phyloP scores from a whole-genome alignment of 805 yeast species.

The Aciculoconidium aculeatum region DNA sequence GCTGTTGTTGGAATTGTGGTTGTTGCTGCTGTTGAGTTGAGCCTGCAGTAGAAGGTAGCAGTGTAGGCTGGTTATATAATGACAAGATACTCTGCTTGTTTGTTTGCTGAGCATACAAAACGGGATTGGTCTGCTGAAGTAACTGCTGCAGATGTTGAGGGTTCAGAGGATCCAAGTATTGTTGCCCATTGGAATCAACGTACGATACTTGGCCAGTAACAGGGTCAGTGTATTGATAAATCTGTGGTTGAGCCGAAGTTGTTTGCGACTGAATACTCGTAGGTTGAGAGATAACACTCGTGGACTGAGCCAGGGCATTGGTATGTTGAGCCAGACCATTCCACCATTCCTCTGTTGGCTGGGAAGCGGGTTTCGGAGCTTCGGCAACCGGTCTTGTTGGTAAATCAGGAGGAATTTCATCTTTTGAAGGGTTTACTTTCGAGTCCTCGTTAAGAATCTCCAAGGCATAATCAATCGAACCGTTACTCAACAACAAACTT shows the following conservation, averaged over 20 bases:
- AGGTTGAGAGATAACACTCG: constrained; percentile 1
- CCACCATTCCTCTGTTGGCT: constrained; percentile 33
- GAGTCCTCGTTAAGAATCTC: constrained; percentile 46
- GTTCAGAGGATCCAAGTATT: constrained; percentile 44
- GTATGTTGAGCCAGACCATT: constrained; percentile 7
- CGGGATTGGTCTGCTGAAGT: constrained; percentile 19
- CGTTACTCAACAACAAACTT: constrained; percentile 53
- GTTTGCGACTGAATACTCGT: constrained; percentile 1
- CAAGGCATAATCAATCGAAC: constrained; percentile 54
- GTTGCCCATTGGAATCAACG: constrained; percentile 65
- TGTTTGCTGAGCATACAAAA: constrained; percentile 19
- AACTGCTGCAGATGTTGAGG: constrained; percentile 40
- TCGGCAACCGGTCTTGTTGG: constrained; percentile 32
- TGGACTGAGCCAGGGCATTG: constrained; percentile 3
- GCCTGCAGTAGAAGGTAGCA: constrained; percentile 14
- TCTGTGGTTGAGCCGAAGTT: constrained; percentile 41
- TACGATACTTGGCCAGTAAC: constrained; percentile 61
- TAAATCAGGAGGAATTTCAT: constrained; percentile 43
- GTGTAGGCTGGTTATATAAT: constrained; percentile 36
- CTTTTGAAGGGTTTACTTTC: constrained; percentile 27
- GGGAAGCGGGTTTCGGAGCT: constrained; percentile 8
- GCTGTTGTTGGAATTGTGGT: constrained; percentile 7
- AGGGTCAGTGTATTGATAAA: constrained; percentile 68
- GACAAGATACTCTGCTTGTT: constrained; percentile 36
- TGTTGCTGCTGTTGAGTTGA: constrained; percentile 7